Conservation (phyloP, 805 yeast species). For the Candida khao-thaluensis region DNA sequence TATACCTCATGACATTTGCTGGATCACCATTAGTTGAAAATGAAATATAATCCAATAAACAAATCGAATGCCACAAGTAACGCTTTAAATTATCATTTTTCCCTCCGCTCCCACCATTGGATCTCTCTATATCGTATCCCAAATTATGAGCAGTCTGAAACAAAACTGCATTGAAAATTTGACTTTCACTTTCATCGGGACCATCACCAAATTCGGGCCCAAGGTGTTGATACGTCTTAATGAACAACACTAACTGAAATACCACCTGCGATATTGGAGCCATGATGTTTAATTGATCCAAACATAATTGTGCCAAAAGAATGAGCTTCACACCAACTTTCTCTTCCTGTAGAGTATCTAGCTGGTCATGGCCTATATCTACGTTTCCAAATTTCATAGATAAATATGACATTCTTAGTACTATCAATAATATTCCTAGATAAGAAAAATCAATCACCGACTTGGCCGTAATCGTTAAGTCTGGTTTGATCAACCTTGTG, state of each 20-base stretch:
- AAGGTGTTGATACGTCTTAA: constrained; percentile 47
- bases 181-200: constrained; percentile 57
- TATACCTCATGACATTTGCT: constrained; percentile 25
- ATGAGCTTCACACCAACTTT: constrained; percentile 30
- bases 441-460: constrained; percentile 33
- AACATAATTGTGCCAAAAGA: constrained; percentile 31
- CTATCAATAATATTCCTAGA: constrained; percentile 32
- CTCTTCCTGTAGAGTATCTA: too few relatives aligned
- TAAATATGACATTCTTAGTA: constrained; percentile 34
- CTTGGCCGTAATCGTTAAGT: constrained; percentile 17
- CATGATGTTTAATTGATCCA: constrained; percentile 32
- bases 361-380: too few relatives aligned
- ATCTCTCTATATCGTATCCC: constrained; percentile 70
- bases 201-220: constrained; percentile 59
- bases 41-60: constrained; percentile 25
- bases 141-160: constrained; percentile 67
- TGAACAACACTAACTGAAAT: constrained; percentile 52
- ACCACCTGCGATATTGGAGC: constrained; percentile 47
- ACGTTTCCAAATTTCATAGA: constrained; percentile 22
- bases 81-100: constrained; percentile 26
- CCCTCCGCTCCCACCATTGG: constrained; percentile 19
- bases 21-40: constrained; percentile 36
- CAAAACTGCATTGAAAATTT: constrained; percentile 53
- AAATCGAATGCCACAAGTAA: constrained; percentile 34
- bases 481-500: background rate